Conservation (phyloP, 768 basidiomycete genomes). For the Mycena floridula region DNA sequence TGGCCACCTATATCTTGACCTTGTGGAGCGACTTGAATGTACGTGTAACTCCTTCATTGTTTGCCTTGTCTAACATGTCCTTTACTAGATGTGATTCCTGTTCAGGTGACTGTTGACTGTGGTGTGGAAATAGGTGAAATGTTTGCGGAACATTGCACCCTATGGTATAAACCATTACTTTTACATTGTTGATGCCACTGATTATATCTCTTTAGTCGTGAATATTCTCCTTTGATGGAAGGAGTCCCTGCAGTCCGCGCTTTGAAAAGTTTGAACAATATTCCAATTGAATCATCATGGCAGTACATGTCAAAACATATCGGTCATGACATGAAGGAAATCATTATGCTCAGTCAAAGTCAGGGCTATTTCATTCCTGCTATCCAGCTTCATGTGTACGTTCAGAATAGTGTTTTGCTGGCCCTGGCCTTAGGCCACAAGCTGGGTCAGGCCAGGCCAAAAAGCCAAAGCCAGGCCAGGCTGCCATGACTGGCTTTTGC, state of each 20-base stretch:
- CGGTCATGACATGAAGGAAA: background rate
- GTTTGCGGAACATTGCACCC: conserved; percentile 1
- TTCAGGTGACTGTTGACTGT: conserved; percentile 13
- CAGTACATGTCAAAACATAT: no score
- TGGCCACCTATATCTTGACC: conserved; percentile 16
- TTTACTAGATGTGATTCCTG: conserved; percentile 8
- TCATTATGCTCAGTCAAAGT: conserved; percentile 1
- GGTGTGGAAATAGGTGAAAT: conserved; percentile 13
- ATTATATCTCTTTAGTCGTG: background rate
- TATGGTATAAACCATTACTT: conserved; percentile 1
- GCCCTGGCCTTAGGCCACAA: no score
- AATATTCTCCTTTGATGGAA: background rate
- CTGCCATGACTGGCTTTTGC: no score
- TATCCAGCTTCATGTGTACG: conserved; percentile 2
- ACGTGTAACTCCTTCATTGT: background rate
- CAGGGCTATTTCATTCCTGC: conserved; percentile 3
- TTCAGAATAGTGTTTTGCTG: no score
- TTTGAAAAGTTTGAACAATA: conserved; percentile 2
- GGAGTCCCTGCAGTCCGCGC: background rate
- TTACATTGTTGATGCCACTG: background rate
- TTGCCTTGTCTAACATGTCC: background rate
- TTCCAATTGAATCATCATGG: background rate
- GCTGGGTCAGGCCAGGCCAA: no score
- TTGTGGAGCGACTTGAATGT: conserved; percentile 13
- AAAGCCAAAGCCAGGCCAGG: no score